Evolutionary conservation across 2,329 filamentous ascomycete genomes (phyloP), one percentile per base, ranked within the genome.

Genomic region (Tolypocladium guangdongense): DNA sequence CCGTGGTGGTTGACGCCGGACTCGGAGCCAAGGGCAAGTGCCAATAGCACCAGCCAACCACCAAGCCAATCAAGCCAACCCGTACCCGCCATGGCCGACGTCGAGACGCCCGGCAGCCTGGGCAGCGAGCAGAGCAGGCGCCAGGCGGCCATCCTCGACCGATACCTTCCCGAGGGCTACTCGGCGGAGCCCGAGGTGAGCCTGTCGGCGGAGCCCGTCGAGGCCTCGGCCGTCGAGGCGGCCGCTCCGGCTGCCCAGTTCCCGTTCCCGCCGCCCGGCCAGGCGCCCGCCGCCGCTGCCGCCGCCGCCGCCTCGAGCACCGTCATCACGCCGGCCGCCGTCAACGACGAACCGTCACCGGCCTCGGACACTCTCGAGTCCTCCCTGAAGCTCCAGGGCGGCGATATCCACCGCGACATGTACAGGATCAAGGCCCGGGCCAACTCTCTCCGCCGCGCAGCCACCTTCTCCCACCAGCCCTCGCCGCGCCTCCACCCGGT

Each of bases 381-480:
- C 2, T 90, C 87, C 0, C 72, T 90, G 52, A 81, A 75, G 55
- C 74, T 90, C 3, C 86, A 87, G 63, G 87, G 87, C 51, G 87
- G 87, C 41, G 87, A 91, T 62, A 85, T 91, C 24, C 87, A 90
- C 64, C 83, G 87, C 36, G 85, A 88, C 61, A 78, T 91, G 36
- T 91, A 87, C 76, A 86, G 82, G 64, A 83, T 89, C 60, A 82
- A 84, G 56, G 81, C 83, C 18, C 75, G 81, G 39, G 70, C 68
- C 33, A 66, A 63, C 66, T 66, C 78, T 62, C 61, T 71, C 68
- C 65, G 81, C 62, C 78, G 87, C 57, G 75, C 87, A 18, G 78
- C 78, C 52, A 89, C 86, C 0, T 90, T 90, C 61, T 84, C 86
- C 49, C 72, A 81, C 58, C 72, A 77, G 1, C 65, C 67, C 1